phyloP scores from a whole-genome alignment of 2,329 filamentous ascomycete genomes.

The Trichophyton mentagrophytes region DNA sequence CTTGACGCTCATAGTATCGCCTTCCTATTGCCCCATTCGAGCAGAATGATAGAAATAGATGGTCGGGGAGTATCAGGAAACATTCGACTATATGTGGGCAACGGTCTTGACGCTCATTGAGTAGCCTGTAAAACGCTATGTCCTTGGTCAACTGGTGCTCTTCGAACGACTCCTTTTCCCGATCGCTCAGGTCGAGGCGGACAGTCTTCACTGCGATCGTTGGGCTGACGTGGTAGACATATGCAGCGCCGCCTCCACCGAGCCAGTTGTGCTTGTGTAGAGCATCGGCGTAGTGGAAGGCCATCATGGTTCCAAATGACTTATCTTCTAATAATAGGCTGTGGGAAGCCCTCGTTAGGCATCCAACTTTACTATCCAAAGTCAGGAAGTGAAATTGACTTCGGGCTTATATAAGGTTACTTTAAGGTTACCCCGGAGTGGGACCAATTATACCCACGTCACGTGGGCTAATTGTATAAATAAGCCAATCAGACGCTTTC shows the following conservation, averaged over 20 bases:
- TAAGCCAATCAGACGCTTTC: too few species aligned
- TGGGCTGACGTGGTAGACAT: not conserved
- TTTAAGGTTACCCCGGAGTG: too few species aligned
- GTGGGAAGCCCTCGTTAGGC: too few species aligned
- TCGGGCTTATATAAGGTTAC: too few species aligned
- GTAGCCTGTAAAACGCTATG: conserved; percentile 12
- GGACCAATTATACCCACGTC: too few species aligned
- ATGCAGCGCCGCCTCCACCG: not conserved
- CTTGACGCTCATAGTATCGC: conserved; percentile 3
- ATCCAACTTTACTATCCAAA: too few species aligned
- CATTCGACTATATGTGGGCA: conserved; percentile 12
- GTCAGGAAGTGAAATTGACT: too few species aligned
- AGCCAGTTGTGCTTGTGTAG: not conserved
- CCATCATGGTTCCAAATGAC: not conserved
- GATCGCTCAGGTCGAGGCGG: not conserved
- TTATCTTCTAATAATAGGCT: too few species aligned
- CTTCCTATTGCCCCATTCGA: not conserved
- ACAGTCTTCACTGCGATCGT: not conserved
- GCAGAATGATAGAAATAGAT: conserved; percentile 14
- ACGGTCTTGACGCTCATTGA: conserved; percentile 10
- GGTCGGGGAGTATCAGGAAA: conserved; percentile 12
- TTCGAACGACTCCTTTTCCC: not conserved
- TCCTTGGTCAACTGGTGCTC: conserved; percentile 8
- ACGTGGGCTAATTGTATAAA: too few species aligned
- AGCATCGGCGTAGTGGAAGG: not conserved